Percentiles rank a stretch among this genome's conserved stretches.
phyloP scores from a whole-genome alignment of 495 filamentous ascomycete genomes.

The Apodospora peruviana region DNA sequence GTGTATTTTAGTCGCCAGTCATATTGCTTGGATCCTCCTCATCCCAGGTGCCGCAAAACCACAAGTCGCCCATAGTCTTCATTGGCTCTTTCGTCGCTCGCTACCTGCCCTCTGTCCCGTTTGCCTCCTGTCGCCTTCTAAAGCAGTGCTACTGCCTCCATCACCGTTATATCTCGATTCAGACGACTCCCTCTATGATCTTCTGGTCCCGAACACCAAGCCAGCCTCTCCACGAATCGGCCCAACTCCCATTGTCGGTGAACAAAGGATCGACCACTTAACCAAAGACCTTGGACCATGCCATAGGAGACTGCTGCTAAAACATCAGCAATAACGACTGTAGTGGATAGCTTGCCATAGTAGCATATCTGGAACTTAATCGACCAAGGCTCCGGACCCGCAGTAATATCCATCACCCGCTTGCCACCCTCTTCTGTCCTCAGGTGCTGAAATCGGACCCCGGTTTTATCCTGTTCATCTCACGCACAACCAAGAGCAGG shows the following conservation, averaged over 20 bases:
- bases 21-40: slow-evolving; percentile 21
- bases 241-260: slow-evolving; percentile 2
- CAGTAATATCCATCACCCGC: slow-evolving; percentile 19
- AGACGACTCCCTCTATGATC: slow-evolving; percentile 9
- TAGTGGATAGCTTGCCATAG: slow-evolving; percentile 11
- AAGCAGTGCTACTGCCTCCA: slow-evolving; percentile 8
- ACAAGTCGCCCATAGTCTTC: slow-evolving; percentile 16
- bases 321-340: slow-evolving; percentile 8
- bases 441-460: slow-evolving; percentile 12
- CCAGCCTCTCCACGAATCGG: slow-evolving; percentile 1
- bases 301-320: slow-evolving; percentile 12
- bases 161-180: slow-evolving; percentile 15
- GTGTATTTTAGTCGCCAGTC: slow-evolving; percentile 27
- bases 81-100: slow-evolving; percentile 24
- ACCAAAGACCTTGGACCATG: slow-evolving; percentile 10
- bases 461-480: slow-evolving; percentile 10
- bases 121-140: slow-evolving; percentile 10
- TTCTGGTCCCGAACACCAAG: slow-evolving; percentile 11
- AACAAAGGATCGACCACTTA: slow-evolving; percentile 3
- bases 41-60: slow-evolving; percentile 20
- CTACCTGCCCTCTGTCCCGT: slow-evolving; percentile 19
- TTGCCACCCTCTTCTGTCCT: slow-evolving; percentile 12
- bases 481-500: slow-evolving; percentile 15
- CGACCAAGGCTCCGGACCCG: slow-evolving; percentile 19
- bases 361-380: slow-evolving; percentile 22